A percentile compares a stretch with the other conserved stretches of the same genome.
These are phyloP conservation scores for Mycena chlorophos DNA, from an alignment of 768 basidiomycete species.

Conservation along the genomic window DNA sequence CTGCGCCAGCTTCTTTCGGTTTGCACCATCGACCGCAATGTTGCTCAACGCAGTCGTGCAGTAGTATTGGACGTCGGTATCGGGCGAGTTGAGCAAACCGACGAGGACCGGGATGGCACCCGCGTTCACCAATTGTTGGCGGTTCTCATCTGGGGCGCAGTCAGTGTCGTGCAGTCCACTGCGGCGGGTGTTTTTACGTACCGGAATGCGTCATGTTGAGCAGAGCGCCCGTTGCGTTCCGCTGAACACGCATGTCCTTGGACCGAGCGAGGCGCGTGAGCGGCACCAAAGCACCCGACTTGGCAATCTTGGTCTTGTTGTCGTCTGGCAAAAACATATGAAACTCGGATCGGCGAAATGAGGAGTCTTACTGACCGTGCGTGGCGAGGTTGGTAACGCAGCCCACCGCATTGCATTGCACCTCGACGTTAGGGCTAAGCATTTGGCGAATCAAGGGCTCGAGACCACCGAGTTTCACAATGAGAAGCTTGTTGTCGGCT, in stretches of 20 bases:
- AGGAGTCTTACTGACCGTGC: conserved; percentile 64
- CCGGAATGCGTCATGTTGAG: conserved; percentile 99
- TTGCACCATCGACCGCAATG: conserved; percentile 95
- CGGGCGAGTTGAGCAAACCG: conserved; percentile 87
- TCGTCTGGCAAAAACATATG: conserved; percentile 62
- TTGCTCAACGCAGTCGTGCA: conserved; percentile 98
- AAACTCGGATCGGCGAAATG: conserved; percentile 12
- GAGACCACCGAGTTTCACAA: conserved; percentile 95
- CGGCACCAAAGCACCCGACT: conserved; percentile 97
- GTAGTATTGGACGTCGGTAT: conserved; percentile 99
- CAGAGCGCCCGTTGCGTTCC: conserved; percentile 96
- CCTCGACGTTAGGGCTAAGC: conserved; percentile 98
- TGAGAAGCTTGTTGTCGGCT: conserved; percentile 99
- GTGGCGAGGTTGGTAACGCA: conserved; percentile 99
- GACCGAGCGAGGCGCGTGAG: conserved; percentile 93
- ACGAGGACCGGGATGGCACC: conserved; percentile 98
- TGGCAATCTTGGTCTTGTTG: conserved; percentile 99
- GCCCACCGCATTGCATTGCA: conserved; percentile 99
- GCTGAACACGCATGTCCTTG: conserved; percentile 98
- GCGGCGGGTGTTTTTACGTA: conserved; percentile 34
- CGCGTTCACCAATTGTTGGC: conserved; percentile 96
- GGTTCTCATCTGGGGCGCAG: conserved; percentile 78
- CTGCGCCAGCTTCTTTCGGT: conserved; percentile 91
- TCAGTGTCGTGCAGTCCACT: not conserved
- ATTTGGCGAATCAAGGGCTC: conserved; percentile 98